Base-by-base conservation (phyloP, 257 asterid species). In the Nicotiana otophora region DNA sequence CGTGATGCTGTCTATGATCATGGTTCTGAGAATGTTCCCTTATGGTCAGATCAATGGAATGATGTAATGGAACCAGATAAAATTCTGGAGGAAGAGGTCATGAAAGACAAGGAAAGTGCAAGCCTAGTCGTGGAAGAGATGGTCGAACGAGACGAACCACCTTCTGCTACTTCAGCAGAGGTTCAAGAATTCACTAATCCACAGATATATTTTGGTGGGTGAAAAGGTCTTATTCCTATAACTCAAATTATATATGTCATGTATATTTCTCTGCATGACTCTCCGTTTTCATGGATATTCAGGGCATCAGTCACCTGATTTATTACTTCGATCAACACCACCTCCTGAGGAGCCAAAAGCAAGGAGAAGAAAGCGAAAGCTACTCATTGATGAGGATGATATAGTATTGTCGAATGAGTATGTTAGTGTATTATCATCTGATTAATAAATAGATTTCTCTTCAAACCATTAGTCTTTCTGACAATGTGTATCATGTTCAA, bases 351-450 rank as follows among this genome's bases (percentile, higher is more conserved):
- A 63, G 26, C 85, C 82, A 53, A 72, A n/a, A 4, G 55, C 63
- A 83, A 84, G 86, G 67, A 83, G 76, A 82, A 92, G 90, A 87
- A 93, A 81, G 86, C 89, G 89, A 81, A 92, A 78, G 68, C 91
- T 82, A 81, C 82, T 33, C 77, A 92, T 39, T 17, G 98, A 96
- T 48, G 77, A 76, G 51, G 0, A 85, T 4, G 8, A 10, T 54
- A 84, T 89, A 20, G 91, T 90, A 65, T 79, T 94, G 74, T 85
- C 87, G 79, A 93, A 93, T 33, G 31, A 14, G 97, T 92, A 92
- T 68, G 91, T 64, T 84, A n/a, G 8, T 55, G 75, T 31, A 16
- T 33, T 78, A 34, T 70, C 74, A 51, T 79, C 10, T 31, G 51
- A 34, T 85, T 70, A 1, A 46, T 70, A 28, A 39, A 39, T 1